Conservation (phyloP, 2,329 filamentous ascomycete genomes). For the Alternaria ethzedia region DNA sequence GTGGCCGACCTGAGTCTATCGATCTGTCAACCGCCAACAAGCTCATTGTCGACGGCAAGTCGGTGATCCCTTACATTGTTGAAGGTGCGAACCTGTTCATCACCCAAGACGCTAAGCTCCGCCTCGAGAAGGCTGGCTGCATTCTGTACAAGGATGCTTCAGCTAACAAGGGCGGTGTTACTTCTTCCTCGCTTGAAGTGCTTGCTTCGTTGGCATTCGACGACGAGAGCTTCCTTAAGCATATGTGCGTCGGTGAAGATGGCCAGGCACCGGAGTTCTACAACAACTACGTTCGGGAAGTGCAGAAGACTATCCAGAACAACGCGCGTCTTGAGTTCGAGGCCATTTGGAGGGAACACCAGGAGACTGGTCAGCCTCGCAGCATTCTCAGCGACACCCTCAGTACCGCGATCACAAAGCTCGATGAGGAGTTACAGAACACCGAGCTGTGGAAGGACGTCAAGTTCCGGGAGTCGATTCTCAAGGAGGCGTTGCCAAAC, state of each 20-base stretch:
- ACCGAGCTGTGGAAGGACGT: conserved; percentile 90
- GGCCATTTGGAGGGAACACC: conserved; percentile 95
- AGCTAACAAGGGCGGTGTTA: conserved; percentile 98
- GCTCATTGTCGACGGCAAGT: conserved; percentile 89
- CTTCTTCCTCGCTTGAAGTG: conserved; percentile 94
- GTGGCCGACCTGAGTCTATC: conserved; percentile 94
- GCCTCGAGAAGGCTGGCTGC: conserved; percentile 92
- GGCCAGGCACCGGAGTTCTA: conserved; percentile 89
- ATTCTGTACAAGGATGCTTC: conserved; percentile 97
- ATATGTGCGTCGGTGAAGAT: conserved; percentile 87
- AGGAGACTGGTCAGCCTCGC: conserved; percentile 77
- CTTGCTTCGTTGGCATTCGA: conserved; percentile 94
- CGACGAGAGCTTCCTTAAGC: conserved; percentile 81
- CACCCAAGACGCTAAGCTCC: conserved; percentile 95
- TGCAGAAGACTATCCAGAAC: conserved; percentile 87
- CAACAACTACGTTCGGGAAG: conserved; percentile 86
- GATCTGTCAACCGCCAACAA: conserved; percentile 86
- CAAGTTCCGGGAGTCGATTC: conserved; percentile 75
- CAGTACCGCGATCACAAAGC: conserved; percentile 89
- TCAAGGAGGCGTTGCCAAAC: conserved; percentile 84
- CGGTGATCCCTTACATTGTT: conserved; percentile 89
- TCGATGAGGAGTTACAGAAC: conserved; percentile 94
- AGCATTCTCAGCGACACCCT: conserved; percentile 92
- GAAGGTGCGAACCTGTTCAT: conserved; percentile 99
- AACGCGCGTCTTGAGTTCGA: conserved; percentile 96